Conservation (phyloP, 495 filamentous ascomycete species). For the Emericellopsis terricola region DNA sequence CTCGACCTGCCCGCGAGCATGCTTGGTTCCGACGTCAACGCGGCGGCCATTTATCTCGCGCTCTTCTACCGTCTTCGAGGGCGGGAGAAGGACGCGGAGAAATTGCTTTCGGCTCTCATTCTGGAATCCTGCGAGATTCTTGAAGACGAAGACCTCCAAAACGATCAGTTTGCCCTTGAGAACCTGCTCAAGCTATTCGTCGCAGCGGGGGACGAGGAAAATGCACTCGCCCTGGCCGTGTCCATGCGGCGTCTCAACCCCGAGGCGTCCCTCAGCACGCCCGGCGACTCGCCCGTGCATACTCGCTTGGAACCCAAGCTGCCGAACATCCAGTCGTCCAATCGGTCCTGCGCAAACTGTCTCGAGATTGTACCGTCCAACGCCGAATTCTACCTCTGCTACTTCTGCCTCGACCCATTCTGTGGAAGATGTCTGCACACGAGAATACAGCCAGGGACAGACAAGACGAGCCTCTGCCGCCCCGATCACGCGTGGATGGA, state of each 20-base stretch:
- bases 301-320: constrained; percentile 2
- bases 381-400: not conserved
- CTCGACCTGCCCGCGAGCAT: constrained; percentile 1
- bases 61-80: constrained; percentile 1
- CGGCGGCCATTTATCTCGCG: constrained; percentile 2
- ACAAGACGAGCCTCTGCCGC: not conserved
- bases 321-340: constrained; percentile 1
- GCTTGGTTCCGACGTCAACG: constrained; percentile 1
- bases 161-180: constrained; percentile 2
- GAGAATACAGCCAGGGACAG: not conserved
- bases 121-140: constrained; percentile 1
- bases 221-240: constrained; percentile 1
- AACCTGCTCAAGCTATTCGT: constrained; percentile 1
- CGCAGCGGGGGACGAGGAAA: not conserved
- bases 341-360: constrained; percentile 2
- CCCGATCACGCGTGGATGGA: constrained; percentile 3
- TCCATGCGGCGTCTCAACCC: constrained; percentile 1
- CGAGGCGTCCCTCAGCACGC: not conserved
- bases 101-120: not conserved
- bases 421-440: not conserved
- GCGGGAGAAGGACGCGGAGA: not conserved
- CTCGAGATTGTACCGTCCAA: not conserved
- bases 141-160: constrained; percentile 2
- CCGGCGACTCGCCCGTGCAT: not conserved
- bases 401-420: not conserved